These are phyloP conservation scores for Furcasterigmium furcatum DNA, from an alignment of 2,329 filamentous ascomycete species.

Conservation along the genomic window DNA sequence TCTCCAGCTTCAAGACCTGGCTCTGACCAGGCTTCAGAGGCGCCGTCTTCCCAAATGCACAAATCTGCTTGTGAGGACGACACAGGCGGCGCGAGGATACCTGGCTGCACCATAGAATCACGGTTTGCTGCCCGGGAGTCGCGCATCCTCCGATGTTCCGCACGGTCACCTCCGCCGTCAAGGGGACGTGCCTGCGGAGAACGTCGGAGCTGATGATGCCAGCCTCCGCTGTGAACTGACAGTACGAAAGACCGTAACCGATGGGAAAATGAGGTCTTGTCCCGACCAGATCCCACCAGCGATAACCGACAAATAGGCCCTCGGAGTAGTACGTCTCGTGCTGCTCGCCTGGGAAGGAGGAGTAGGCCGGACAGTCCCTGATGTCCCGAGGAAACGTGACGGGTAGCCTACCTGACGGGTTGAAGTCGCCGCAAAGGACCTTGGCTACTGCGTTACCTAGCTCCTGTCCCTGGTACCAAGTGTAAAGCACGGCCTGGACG, in stretches of 20 bases:
- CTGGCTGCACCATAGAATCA: neutral
- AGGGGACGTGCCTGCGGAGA: neutral
- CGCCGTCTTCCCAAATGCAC: neutral
- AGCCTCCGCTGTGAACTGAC: neutral
- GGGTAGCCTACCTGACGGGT: slow-evolving; percentile 11
- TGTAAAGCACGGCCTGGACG: slow-evolving; percentile 7
- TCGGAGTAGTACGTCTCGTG: slow-evolving; percentile 15
- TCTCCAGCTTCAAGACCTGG: neutral
- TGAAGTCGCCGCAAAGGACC: slow-evolving; percentile 7
- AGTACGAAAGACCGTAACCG: slow-evolving; percentile 17
- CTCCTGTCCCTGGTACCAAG: slow-evolving; percentile 16
- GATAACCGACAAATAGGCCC: slow-evolving; percentile 10
- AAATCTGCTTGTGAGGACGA: neutral
- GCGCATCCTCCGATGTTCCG: neutral
- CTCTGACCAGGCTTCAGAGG: neutral
- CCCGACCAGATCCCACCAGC: slow-evolving; percentile 35
- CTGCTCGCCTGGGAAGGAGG: slow-evolving; percentile 8
- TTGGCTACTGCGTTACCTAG: slow-evolving; percentile 13
- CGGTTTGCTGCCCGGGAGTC: neutral
- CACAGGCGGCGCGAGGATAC: neutral
- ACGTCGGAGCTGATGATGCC: neutral
- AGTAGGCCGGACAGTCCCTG: slow-evolving; percentile 10
- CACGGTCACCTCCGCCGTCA: neutral
- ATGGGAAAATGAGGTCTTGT: slow-evolving; percentile 22
- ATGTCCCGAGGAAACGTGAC: slow-evolving; percentile 10